phyloP scores from a whole-genome alignment of 352 stramenopile species.

The Phytophthora melonis region DNA sequence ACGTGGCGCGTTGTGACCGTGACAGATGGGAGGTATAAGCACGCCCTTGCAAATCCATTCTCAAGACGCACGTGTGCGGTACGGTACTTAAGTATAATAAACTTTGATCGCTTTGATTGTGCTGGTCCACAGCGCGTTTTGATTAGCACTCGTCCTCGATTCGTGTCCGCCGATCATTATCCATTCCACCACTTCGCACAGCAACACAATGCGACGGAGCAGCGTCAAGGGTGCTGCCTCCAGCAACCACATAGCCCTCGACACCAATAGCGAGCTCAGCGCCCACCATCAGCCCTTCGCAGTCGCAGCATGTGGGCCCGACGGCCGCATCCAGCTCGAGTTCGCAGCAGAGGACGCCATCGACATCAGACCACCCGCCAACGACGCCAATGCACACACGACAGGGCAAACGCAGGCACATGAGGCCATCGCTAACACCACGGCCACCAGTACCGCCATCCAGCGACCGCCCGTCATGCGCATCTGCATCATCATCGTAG shows the following conservation, averaged over 20 bases:
- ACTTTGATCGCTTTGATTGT: background rate
- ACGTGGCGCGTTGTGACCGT: no score
- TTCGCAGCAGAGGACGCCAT: conserved; percentile 37
- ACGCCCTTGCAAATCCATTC: background rate
- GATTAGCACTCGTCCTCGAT: conserved; percentile 21
- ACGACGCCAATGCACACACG: background rate
- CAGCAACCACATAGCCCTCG: background rate
- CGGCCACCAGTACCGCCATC: conserved; percentile 2
- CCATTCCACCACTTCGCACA: background rate
- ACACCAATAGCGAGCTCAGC: background rate
- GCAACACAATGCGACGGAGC: conserved; percentile 4
- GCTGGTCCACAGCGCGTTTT: background rate
- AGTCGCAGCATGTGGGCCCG: conserved; percentile 32
- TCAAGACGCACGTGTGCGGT: background rate
- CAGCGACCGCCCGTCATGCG: conserved; percentile 35
- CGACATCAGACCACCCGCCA: conserved; percentile 12
- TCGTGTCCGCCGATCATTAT: background rate
- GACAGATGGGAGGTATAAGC: no score
- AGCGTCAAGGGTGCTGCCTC: background rate
- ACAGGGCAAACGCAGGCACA: background rate
- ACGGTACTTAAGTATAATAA: no score
- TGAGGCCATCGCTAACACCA: background rate
- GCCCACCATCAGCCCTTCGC: conserved; percentile 11
- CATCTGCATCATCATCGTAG: conserved; percentile 85
- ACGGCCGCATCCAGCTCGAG: conserved; percentile 47